phyloP scores from a whole-genome alignment of 1,284 basidiomycete species.

The Sanghuangporus weigelae region DNA sequence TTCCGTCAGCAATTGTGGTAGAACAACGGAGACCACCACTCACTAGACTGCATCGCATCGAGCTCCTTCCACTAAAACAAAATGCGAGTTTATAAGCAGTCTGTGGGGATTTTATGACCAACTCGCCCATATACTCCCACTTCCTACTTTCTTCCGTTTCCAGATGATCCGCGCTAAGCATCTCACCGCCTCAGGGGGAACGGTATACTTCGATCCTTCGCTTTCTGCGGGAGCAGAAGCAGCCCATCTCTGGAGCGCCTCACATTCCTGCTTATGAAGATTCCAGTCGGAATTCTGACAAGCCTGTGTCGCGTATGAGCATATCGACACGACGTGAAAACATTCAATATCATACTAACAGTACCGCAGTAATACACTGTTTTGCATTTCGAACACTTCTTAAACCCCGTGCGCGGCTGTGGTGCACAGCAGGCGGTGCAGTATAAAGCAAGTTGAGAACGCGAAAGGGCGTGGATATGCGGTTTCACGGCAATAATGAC shows the following conservation, averaged over 20 bases:
- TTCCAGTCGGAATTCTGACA: slow-evolving; percentile 81
- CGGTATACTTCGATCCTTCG: slow-evolving; percentile 34
- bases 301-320: slow-evolving; percentile 34
- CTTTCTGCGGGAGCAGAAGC: slow-evolving; percentile 33
- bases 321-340: not conserved
- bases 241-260: slow-evolving; percentile 56
- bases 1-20: slow-evolving; percentile 8
- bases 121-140: slow-evolving; percentile 56
- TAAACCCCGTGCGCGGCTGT: slow-evolving; percentile 35
- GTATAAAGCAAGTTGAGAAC: slow-evolving; percentile 48
- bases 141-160: slow-evolving; percentile 51
- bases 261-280: slow-evolving; percentile 74
- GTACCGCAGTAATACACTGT: slow-evolving; percentile 66
- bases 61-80: slow-evolving; percentile 55
- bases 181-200: slow-evolving; percentile 71
- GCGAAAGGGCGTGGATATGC: slow-evolving; percentile 62
- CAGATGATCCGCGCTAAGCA: slow-evolving; percentile 75
- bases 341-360: slow-evolving; percentile 41
- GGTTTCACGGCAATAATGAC: slow-evolving; percentile 53
- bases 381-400: slow-evolving; percentile 69
- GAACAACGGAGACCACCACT: slow-evolving; percentile 21
- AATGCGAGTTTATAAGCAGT: not conserved
- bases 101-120: not conserved
- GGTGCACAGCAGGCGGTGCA: slow-evolving; percentile 66
- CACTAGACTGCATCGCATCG: slow-evolving; percentile 72